Evolutionary conservation across 192 early-diverging fungal genomes (phyloP).

Genomic region (Coemansia interrupta): DNA sequence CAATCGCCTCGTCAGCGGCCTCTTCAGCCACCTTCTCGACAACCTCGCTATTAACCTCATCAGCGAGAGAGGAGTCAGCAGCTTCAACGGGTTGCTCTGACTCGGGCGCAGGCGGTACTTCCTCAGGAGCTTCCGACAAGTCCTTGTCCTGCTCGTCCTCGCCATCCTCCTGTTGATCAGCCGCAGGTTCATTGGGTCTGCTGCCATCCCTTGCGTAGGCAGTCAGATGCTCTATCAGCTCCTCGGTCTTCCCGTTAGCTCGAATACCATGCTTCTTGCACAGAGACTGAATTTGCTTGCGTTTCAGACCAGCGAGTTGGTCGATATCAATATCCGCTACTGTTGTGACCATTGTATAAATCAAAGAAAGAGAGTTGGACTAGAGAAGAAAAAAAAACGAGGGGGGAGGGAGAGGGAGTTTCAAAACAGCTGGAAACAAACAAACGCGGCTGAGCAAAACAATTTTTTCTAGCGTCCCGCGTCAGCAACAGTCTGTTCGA

Average conservation of each 20-base stretch:
- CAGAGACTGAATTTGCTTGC: conserved; percentile 46
- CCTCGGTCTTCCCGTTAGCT: conserved; percentile 46
- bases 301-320: conserved; percentile 32
- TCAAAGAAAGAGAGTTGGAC: background rate
- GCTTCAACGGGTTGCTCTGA: too few relatives aligned
- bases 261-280: conserved; percentile 49
- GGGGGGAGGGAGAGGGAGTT: too few relatives aligned
- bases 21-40: background rate
- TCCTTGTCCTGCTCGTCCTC: conserved; percentile 6
- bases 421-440: too few relatives aligned
- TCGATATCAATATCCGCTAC: conserved; percentile 23
- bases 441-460: too few relatives aligned
- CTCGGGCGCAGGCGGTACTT: too few relatives aligned
- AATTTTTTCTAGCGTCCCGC: too few relatives aligned
- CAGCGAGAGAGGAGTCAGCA: too few relatives aligned
- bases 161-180: conserved; percentile 4
- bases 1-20: background rate
- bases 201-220: conserved; percentile 6
- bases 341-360: conserved; percentile 7
- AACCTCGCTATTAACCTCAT: background rate
- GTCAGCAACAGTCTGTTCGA: background rate
- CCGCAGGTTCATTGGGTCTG: background rate
- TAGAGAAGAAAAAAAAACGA: too few relatives aligned
- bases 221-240: conserved; percentile 33
- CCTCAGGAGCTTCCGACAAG: background rate